Evolutionary conservation across 1,284 basidiomycete species (phyloP).

Genomic region (Stereum hirsutum): DNA sequence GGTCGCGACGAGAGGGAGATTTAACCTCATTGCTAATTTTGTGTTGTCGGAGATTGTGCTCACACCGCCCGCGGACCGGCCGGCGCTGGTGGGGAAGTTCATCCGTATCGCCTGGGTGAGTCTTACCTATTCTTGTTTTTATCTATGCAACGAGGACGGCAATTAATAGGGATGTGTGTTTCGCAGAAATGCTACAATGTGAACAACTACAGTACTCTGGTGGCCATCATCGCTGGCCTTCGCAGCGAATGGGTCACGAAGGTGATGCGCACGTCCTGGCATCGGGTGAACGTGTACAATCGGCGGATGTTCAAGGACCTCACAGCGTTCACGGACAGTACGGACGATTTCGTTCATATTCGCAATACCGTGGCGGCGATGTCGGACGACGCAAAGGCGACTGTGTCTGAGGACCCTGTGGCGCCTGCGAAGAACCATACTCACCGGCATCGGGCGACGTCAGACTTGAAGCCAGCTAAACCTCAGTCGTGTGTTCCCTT

Average conservation of each 20-base stretch:
- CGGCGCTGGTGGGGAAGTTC: conserved; percentile 66
- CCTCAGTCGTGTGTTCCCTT: conserved; percentile 66
- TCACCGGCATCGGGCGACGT: conserved; percentile 30
- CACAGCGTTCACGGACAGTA: conserved; percentile 57
- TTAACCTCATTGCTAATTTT: conserved; percentile 83
- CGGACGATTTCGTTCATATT: conserved; percentile 71
- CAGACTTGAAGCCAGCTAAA: conserved; percentile 38
- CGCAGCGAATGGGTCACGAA: conserved; percentile 62
- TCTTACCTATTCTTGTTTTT: not conserved
- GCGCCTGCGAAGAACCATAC: conserved; percentile 25
- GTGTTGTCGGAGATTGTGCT: conserved; percentile 73
- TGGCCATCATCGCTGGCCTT: conserved; percentile 77
- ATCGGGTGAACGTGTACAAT: conserved; percentile 65
- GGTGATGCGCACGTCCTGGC: conserved; percentile 64
- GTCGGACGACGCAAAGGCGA: conserved; percentile 40
- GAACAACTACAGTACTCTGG: conserved; percentile 75
- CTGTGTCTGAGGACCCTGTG: conserved; percentile 26
- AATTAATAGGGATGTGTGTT: too few species aligned
- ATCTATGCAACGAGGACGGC: not conserved
- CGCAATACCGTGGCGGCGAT: conserved; percentile 57
- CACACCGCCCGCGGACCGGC: conserved; percentile 59
- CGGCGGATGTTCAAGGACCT: conserved; percentile 71
- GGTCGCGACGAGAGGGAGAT: conserved; percentile 74
- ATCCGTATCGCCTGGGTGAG: conserved; percentile 83
- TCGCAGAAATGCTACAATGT: conserved; percentile 74